Evolutionary conservation across 2,329 filamentous ascomycete species (phyloP), one percentile per base, ranked within the genome.

Genomic region (Colletotrichum camelliae): DNA sequence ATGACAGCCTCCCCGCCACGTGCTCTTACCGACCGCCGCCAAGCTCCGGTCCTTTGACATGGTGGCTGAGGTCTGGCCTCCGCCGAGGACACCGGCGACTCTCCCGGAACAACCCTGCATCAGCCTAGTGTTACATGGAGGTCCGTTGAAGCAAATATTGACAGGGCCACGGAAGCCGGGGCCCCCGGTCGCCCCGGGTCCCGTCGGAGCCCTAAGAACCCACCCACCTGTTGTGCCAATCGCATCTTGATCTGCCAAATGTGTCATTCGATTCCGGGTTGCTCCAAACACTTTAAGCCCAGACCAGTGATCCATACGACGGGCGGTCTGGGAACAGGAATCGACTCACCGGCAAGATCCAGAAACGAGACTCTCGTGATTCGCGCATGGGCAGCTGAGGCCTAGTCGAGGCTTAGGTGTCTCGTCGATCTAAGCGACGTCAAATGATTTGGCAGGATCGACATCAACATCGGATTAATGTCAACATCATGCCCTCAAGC

Each of bases 201-300:
- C 24, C 6, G 37, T 52, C 16, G 24, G 33, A 18, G 16, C 18
- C n/a, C 55, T 29, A 6, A 24, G 55, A 61, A n/a, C 57, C 64
- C 64, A 29, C 27, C n/a, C 33, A 6, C 35, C 58, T 66, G 69
- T 12, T 67, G 62, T 60, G 18, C 73, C 73, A 72, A 75, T 75
- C 69, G 72, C 69, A 72, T 67, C 62, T 72, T 60, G 39, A 37
- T 29, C 57, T 37, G 35, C 16, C 29, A 27, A 52, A 58, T n/a
- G 24, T 65, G 57, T 68, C 70, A 62, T 29, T 67, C 62, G 72
- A 57, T 16, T 27, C 15, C 57, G 31, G 18, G 8, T 5, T n/a
- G 12, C 58, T 18, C 58, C 13, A 62, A 64, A 70, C 43, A 31
- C 48, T 31, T 29, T 15, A 35, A 69, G 55, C 67, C 21, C 21